A percentile compares a stretch with the other conserved stretches of the same genome.
These are phyloP conservation scores for sunflower (Helianthus annuus) DNA, from an alignment of 129 eudicot species.

Conservation along the genomic window HanXRQr2.0-SUNRISE NC_035437.2:102696354-102696853, in stretches of 20 bases:
- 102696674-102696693: background rate
- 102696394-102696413: constrained; percentile 42
- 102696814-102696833: too few species aligned
- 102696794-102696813: too few species aligned
- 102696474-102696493: constrained; percentile 29
- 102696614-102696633: constrained; percentile 57
- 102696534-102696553: constrained; percentile 45
- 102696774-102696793: too few species aligned
- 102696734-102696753: background rate
- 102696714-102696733: background rate
- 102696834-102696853: too few species aligned
- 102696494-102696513: constrained; percentile 42
- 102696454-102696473: constrained; percentile 61
- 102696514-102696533: constrained; percentile 56
- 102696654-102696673: constrained; percentile 8
- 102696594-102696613: constrained; percentile 37
- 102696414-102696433: constrained; percentile 44
- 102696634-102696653: background rate
- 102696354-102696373: constrained; percentile 67
- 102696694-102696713: constrained; percentile 6
- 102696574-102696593: constrained; percentile 49
- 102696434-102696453: constrained; percentile 67
- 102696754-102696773: too few species aligned
- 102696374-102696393: constrained; percentile 69
- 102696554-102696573: constrained; percentile 80